Evolutionary conservation across 2,329 filamentous ascomycete genomes (phyloP), one percentile per base, ranked within the genome.

Genomic region (Zymoseptoria tritici): DNA sequence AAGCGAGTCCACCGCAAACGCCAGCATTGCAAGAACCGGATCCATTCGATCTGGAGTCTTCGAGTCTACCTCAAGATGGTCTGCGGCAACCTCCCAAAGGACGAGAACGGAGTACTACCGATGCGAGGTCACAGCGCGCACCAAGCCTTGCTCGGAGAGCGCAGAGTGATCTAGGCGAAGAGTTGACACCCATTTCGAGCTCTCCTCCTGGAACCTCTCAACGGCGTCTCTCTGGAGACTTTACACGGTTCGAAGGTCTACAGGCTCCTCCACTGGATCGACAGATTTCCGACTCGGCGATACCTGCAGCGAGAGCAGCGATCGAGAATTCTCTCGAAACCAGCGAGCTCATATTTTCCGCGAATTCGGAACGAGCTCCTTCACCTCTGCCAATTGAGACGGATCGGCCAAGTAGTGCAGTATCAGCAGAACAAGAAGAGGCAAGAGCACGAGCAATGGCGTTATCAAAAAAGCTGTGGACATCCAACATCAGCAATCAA

Each of bases 401-500:
- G 1, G 67, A 69, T 9, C 59, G 89, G 60, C 89, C 91, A 0
- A 80, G 83, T n/a, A 96, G 90, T 67, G 90, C 91, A 0, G 89
- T 90, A 5, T 86, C 87, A 0, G 71, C 92, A 19, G 83, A 85
- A 0, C 82, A 85, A 0, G 81, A 82, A 54, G 90, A 96, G 71
- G 93, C 92, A 7, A 82, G 96, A 60, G 85, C 90, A 62, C 85
- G 94, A 65, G 94, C 94, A 7, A 85, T 89, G 71, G 85, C 87
- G 26, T 80, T 99, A 9, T 96, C 93, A 9, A 89, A 90, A 72
- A 92, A 92, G 73, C 82, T 99, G 2, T 90, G 90, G 52, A 87
- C 85, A 2, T 94, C 89, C 54, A 97, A 97, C 71, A 97, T 99
- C 60, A 91, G 91, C 5, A 94, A 88, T 59, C 87, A 90, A 65